phyloP scores from a whole-genome alignment of 148 eudicot genomes.

The Fagopyrum esculentum region DNA sequence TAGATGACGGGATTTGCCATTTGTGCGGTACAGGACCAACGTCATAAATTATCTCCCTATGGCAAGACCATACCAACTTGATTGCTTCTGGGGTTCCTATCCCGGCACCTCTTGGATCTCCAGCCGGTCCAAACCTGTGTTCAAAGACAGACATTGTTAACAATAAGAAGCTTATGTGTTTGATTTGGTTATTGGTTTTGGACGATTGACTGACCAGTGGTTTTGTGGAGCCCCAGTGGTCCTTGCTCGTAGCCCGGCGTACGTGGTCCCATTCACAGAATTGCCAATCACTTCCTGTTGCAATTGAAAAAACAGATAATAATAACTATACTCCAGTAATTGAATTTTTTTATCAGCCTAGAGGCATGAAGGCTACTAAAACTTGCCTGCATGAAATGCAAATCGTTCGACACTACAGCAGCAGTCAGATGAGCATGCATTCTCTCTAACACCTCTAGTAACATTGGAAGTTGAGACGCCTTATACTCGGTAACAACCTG shows the following conservation, averaged over 20 bases:
- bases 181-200: background rate
- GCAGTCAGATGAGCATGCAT: conserved; percentile 99
- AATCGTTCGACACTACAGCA: conserved; percentile 90
- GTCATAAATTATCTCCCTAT: conserved; percentile 89
- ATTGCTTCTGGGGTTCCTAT: conserved; percentile 98
- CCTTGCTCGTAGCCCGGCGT: conserved; percentile 93
- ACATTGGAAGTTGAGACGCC: conserved; percentile 61
- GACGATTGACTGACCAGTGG: conserved; percentile 62
- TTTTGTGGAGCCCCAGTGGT: conserved; percentile 99
- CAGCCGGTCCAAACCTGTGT: conserved; percentile 93
- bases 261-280: conserved; percentile 92
- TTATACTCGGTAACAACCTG: conserved; percentile 87
- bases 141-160: background rate
- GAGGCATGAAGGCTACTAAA: background rate
- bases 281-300: conserved; percentile 83
- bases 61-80: conserved; percentile 99
- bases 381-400: conserved; percentile 66
- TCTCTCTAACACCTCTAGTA: conserved; percentile 73
- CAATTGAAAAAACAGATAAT: background rate
- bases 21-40: conserved; percentile 70
- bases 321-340: too few species aligned
- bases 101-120: conserved; percentile 99
- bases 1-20: conserved; percentile 61
- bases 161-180: background rate
- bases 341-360: too few species aligned